phyloP scores from a whole-genome alignment of 176 grass and related monocot genomes.

The barley (Hordeum vulgare) region DNA sequence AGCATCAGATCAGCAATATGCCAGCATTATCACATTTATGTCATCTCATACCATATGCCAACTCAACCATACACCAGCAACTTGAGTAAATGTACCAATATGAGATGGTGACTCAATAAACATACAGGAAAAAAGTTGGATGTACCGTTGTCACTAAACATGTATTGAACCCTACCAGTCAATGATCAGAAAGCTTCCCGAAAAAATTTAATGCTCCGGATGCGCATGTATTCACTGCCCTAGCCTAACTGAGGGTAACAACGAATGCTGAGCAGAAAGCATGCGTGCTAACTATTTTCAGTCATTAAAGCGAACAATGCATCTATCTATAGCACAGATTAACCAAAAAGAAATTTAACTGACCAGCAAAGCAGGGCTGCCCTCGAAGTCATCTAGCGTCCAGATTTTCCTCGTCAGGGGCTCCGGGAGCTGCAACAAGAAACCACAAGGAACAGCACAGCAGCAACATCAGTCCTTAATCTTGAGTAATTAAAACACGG shows the following conservation, averaged over 20 bases:
- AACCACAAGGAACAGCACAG: neutral
- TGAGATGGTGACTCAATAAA: too few relatives aligned
- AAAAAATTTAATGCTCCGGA: neutral
- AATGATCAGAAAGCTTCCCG: neutral
- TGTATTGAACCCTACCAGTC: neutral
- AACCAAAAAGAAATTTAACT: neutral
- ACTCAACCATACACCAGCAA: neutral
- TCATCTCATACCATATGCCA: neutral
- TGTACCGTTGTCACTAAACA: neutral
- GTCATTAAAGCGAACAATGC: neutral
- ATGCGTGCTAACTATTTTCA: neutral
- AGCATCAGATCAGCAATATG: neutral
- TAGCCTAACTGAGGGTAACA: neutral
- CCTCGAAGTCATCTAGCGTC: conserved; percentile 82
- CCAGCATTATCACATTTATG: neutral
- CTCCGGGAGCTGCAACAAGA: conserved; percentile 60
- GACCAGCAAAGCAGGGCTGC: conserved; percentile 70
- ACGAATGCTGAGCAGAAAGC: neutral
- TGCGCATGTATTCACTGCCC: neutral
- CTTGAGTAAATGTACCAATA: neutral
- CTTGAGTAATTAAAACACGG: neutral
- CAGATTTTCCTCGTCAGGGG: conserved; percentile 64
- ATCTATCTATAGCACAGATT: neutral
- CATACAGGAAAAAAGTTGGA: neutral
- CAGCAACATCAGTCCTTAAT: neutral